phyloP scores from a whole-genome alignment of 495 filamentous ascomycete species.

The Podospora appendiculata region DNA sequence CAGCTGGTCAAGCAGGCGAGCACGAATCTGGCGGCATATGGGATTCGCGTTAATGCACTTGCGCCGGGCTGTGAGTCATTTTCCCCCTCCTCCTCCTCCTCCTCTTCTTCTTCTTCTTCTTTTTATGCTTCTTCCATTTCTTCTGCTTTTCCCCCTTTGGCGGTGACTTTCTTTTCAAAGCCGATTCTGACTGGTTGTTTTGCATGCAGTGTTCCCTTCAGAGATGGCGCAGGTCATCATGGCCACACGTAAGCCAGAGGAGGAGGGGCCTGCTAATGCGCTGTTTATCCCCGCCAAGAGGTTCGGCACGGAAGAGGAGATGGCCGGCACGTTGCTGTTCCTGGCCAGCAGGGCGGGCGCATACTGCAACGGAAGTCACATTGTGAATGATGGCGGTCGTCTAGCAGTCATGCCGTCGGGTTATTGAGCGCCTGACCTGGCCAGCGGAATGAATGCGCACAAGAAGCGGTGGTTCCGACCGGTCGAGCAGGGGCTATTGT shows the following conservation, averaged over 20 bases:
- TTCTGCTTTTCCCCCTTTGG: not conserved
- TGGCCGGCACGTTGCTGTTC: constrained; percentile 49
- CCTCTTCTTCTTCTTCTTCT: no score
- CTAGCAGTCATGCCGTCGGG: constrained; percentile 31
- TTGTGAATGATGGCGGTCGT: constrained; percentile 51
- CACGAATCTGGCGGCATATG: constrained; percentile 41
- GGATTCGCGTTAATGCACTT: constrained; percentile 55
- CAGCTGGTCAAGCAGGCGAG: constrained; percentile 57
- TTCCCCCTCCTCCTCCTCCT: not conserved
- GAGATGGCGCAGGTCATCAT: constrained; percentile 44
- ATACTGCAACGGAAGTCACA: constrained; percentile 50
- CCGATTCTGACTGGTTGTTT: not conserved
- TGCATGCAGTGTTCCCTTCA: constrained; percentile 43
- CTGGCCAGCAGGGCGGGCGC: constrained; percentile 48
- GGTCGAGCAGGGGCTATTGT: no score
- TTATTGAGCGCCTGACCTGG: not conserved
- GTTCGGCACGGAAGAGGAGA: constrained; percentile 48
- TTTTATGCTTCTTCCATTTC: no score
- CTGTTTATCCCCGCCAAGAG: constrained; percentile 43
- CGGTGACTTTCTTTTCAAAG: constrained; percentile 24
- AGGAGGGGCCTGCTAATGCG: constrained; percentile 15
- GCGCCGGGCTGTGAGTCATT: constrained; percentile 48
- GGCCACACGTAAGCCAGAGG: constrained; percentile 32
- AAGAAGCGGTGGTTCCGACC: no score
- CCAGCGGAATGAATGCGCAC: no score